Conservation (phyloP, 2,329 filamentous ascomycete species). For the Escovopsis sp. region DNA sequence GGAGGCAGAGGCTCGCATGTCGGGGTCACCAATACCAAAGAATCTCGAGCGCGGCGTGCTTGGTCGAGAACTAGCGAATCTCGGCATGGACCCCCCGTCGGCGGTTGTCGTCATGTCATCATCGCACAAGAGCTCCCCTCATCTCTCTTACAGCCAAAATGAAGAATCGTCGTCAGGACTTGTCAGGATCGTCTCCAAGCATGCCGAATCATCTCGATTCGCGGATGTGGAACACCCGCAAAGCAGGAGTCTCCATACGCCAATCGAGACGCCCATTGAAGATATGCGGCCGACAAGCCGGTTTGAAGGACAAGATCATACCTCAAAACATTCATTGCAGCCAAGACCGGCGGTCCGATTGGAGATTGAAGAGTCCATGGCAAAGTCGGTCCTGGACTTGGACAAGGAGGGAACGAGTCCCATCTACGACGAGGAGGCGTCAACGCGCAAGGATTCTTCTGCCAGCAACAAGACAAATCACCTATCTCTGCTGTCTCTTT, state of each 20-base stretch:
- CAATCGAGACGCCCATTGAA: no score
- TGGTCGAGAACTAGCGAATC: constrained; percentile 39
- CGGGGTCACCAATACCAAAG: constrained; percentile 34
- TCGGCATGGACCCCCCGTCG: constrained; percentile 42
- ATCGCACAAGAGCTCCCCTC: constrained; percentile 24
- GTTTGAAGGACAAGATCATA: constrained; percentile 7
- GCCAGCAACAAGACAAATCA: constrained; percentile 29
- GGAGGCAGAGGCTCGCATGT: constrained; percentile 36
- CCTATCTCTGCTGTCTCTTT: constrained; percentile 55
- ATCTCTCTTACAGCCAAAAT: no score
- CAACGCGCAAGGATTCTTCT: constrained; percentile 38
- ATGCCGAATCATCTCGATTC: constrained; percentile 17
- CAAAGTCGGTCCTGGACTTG: constrained; percentile 31
- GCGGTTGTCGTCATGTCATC: constrained; percentile 40
- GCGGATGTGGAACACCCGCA: constrained; percentile 12
- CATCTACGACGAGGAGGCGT: constrained; percentile 31
- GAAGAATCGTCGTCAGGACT: constrained; percentile 11
- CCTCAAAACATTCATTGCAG: constrained; percentile 9
- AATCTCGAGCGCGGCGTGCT: constrained; percentile 46
- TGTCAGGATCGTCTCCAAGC: no score
- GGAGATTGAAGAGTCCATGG: constrained; percentile 31
- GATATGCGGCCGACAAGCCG: no score
- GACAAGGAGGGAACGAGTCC: constrained; percentile 21
- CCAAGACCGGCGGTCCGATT: constrained; percentile 23
- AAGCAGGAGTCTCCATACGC: no score